Evolutionary conservation across 2,329 filamentous ascomycete genomes (phyloP).

Genomic region (Colletotrichum orchidophilum): DNA sequence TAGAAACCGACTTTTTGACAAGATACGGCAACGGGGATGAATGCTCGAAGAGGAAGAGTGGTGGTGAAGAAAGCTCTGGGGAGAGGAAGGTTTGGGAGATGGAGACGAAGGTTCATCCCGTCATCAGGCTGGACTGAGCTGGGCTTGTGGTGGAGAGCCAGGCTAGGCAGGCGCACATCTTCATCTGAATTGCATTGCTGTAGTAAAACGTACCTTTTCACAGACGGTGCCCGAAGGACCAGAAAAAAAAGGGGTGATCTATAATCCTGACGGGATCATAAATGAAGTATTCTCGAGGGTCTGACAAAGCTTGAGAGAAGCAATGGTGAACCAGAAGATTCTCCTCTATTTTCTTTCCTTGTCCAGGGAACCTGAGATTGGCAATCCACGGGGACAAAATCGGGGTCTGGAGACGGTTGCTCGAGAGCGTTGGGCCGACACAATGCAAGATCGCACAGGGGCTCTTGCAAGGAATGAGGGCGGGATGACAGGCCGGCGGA

Average conservation of each 20-base stretch:
- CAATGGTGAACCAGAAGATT: not conserved
- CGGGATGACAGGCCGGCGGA: slow-evolving; percentile 29
- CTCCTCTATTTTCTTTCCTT: not conserved
- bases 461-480: slow-evolving; percentile 31
- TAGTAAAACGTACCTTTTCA: slow-evolving; percentile 34
- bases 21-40: slow-evolving; percentile 6
- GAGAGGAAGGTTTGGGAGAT: not conserved
- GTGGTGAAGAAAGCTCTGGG: slow-evolving; percentile 28
- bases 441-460: slow-evolving; percentile 36
- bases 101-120: slow-evolving; percentile 25
- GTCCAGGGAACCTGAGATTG: not conserved
- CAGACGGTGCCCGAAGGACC: slow-evolving; percentile 20
- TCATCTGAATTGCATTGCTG: slow-evolving; percentile 6
- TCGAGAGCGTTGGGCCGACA: slow-evolving; percentile 24
- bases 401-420: slow-evolving; percentile 1
- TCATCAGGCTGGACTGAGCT: slow-evolving; percentile 1
- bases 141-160: not conserved
- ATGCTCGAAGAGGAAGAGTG: slow-evolving; percentile 16
- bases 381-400: not conserved
- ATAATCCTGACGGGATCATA: slow-evolving; percentile 32
- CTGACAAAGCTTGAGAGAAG: not conserved
- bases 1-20: slow-evolving; percentile 40
- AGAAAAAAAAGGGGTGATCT: slow-evolving; percentile 22
- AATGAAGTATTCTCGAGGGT: slow-evolving; percentile 6
- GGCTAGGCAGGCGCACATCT: not conserved